Percentiles rank a stretch among this genome's conserved stretches.
Conservation (phyloP, 2,329 filamentous ascomycete genomes). For the Aureobasidium sp. region DNA sequence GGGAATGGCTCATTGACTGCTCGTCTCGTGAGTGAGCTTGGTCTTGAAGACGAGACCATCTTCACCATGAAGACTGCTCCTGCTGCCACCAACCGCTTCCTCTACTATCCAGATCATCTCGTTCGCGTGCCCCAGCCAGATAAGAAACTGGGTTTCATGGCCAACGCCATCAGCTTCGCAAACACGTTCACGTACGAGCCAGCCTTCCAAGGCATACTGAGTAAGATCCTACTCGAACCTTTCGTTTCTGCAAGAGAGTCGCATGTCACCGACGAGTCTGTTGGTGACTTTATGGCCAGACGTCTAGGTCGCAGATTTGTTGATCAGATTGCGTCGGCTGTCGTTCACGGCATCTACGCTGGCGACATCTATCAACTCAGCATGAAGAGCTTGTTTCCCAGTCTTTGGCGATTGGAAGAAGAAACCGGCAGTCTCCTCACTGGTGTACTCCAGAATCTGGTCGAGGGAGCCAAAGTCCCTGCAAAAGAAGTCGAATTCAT, state of each 20-base stretch:
- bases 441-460: constrained; percentile 25
- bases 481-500: constrained; percentile 29
- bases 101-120: constrained; percentile 84
- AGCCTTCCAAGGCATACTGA: constrained; percentile 45
- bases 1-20: constrained; percentile 59
- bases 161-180: constrained; percentile 27
- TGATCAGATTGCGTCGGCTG: constrained; percentile 67
- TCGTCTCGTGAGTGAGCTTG: constrained; percentile 59
- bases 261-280: constrained; percentile 56
- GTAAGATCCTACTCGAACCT: constrained; percentile 31
- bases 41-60: constrained; percentile 50
- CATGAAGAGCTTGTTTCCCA: constrained; percentile 55
- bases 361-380: constrained; percentile 80
- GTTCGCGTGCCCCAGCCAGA: constrained; percentile 52
- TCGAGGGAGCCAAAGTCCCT: constrained; percentile 31
- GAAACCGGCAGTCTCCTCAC: constrained; percentile 35
- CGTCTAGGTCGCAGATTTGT: constrained; percentile 50
- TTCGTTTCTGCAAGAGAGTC: constrained; percentile 26
- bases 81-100: constrained; percentile 59
- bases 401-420: constrained; percentile 44
- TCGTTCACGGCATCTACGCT: constrained; percentile 84
- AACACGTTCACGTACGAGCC: constrained; percentile 45
- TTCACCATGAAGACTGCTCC: constrained; percentile 45
- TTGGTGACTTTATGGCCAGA: constrained; percentile 59
- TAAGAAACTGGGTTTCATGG: constrained; percentile 28